Conservation (phyloP, 768 basidiomycete species). For the Trametes gibbosa region DNA sequence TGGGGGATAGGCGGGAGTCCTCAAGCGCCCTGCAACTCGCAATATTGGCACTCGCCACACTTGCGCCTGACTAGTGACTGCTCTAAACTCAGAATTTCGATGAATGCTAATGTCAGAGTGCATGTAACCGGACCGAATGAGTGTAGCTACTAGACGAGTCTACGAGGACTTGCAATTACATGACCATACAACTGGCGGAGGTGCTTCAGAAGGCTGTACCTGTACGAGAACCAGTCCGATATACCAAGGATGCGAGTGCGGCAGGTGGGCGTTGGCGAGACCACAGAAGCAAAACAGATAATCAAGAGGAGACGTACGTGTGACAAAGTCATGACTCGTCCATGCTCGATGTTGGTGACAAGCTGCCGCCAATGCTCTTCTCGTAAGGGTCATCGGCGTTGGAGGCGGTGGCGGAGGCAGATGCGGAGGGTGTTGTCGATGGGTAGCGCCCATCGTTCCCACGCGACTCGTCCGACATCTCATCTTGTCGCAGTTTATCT, state of each 20-base stretch:
- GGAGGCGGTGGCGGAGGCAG: conserved; percentile 18
- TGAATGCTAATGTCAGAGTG: too few relatives aligned
- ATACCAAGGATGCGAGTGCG: conserved; percentile 5
- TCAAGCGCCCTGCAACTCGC: too few relatives aligned
- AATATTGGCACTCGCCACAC: too few relatives aligned
- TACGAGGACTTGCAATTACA: conserved; percentile 10
- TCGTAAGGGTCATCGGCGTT: conserved; percentile 26
- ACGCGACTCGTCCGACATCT: conserved; percentile 12
- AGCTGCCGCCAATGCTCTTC: conserved; percentile 40
- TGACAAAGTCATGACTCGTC: conserved; percentile 29
- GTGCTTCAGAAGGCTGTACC: conserved; percentile 1
- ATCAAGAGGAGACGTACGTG: conserved; percentile 13
- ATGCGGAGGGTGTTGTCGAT: conserved; percentile 16
- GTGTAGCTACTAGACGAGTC: conserved; percentile 2
- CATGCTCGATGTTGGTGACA: conserved; percentile 42
- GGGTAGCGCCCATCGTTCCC: conserved; percentile 12
- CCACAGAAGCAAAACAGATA: conserved; percentile 9
- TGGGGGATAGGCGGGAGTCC: too few relatives aligned
- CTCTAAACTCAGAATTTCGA: neutral
- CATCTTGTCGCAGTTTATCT: neutral
- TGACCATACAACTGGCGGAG: neutral
- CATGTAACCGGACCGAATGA: neutral
- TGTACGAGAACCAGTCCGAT: neutral
- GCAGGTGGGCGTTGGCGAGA: conserved; percentile 12
- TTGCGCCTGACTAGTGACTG: too few relatives aligned